Conservation (phyloP, 352 stramenopile genomes). For the Pythium grandisporangium region DNA sequence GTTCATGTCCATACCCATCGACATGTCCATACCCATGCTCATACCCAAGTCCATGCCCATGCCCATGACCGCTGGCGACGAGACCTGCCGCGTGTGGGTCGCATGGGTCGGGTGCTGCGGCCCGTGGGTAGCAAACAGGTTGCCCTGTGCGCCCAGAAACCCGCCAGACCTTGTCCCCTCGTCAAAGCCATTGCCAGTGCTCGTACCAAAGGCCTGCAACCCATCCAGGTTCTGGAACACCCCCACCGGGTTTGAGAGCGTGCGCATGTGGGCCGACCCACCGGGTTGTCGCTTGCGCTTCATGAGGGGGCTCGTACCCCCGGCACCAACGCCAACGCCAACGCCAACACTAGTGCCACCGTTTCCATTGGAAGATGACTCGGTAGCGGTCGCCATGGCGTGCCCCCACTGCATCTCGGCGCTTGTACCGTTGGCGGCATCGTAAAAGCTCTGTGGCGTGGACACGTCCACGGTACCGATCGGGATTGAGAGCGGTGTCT, state of each 20-base stretch:
- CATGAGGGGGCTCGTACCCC: slow-evolving; percentile 68
- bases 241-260: slow-evolving; percentile 74
- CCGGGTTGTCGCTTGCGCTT: slow-evolving; percentile 73
- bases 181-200: slow-evolving; percentile 20
- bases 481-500: slow-evolving; percentile 14
- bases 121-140: slow-evolving; percentile 1
- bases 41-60: slow-evolving; percentile 3
- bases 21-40: slow-evolving; percentile 29
- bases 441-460: slow-evolving; percentile 11
- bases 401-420: too few species aligned
- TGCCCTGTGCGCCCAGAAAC: not conserved
- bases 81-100: slow-evolving; percentile 1
- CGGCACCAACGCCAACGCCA: slow-evolving; percentile 39
- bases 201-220: slow-evolving; percentile 57
- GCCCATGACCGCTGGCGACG: slow-evolving; percentile 2
- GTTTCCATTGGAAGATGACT: slow-evolving; percentile 15
- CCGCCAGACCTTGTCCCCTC: slow-evolving; percentile 2
- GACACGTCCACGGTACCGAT: slow-evolving; percentile 15
- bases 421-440: not conserved
- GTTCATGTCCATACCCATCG: slow-evolving; percentile 43
- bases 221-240: slow-evolving; percentile 70
- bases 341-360: not conserved
- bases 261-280: slow-evolving; percentile 44
- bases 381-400: slow-evolving; percentile 3
- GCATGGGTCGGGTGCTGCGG: slow-evolving; percentile 6